A percentile compares a stretch with the other conserved stretches of the same genome.
These are phyloP conservation scores for Acanthamoeba royreba DNA, from an alignment of 208 protist genomes.

Conservation along the genomic window DNA sequence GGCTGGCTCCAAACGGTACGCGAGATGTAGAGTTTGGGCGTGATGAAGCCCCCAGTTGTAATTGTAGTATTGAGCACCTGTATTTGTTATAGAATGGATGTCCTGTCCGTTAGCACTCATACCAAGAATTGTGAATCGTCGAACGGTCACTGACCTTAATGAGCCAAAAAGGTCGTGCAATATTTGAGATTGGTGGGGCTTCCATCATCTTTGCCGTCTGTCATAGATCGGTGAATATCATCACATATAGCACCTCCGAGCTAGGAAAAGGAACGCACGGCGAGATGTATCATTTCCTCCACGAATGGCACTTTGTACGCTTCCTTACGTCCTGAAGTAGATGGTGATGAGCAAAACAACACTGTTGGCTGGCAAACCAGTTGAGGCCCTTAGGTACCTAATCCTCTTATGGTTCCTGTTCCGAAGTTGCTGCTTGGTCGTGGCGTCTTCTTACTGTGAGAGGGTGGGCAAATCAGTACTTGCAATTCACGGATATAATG, in stretches of 20 bases:
- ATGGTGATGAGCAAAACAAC: background rate
- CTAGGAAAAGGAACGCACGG: background rate
- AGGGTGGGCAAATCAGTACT: no score
- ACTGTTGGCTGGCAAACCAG: background rate
- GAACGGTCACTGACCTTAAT: background rate
- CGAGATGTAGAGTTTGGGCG: background rate
- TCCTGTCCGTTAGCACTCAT: no score
- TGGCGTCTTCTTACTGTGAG: background rate
- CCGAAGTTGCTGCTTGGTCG: background rate
- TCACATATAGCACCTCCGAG: background rate
- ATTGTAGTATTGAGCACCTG: background rate
- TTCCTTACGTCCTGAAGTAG: background rate
- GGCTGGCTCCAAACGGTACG: background rate
- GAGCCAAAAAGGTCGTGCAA: background rate
- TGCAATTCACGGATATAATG: no score
- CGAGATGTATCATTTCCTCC: background rate
- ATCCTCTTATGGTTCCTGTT: background rate
- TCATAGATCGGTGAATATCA: background rate
- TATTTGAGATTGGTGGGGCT: background rate
- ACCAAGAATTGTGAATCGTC: background rate
- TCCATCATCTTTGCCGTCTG: background rate
- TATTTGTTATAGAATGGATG: no score
- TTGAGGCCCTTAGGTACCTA: background rate
- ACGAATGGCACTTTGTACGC: background rate
- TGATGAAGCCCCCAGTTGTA: background rate